Evolutionary conservation across 164 flowering plant genomes (phyloP), one percentile per base, ranked within the genome.

Genomic region (Umbilicus rupestris): DNA sequence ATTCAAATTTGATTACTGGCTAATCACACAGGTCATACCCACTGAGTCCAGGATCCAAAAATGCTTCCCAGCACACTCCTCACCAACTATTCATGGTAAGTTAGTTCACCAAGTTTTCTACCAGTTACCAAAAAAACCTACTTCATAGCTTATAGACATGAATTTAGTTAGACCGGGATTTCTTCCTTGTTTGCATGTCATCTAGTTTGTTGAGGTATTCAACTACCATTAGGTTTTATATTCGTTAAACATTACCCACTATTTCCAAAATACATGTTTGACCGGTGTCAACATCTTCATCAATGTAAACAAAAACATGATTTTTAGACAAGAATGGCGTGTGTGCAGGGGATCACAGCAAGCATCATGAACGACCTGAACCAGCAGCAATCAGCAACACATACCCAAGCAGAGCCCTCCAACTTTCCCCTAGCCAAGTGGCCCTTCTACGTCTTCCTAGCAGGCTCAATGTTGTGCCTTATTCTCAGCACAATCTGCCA

Each of bases 401-500:
- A 14, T 3, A 14, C 12, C 44, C 44, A 41, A n/a, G n/a, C n/a
- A n/a, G n/a, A n/a, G n/a, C n/a, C 12, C 44, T 35, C 44, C 44
- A 14, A 3, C 12, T 28, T 26, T 12, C 33, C 22, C 9, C 57
- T 50, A 7, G 33, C 78, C 16, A 71, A 82, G 39, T 92, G 98
- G 98, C 98, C 98, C 2, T 87, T 88, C 76, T 88, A 69, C 64
- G 88, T 92, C 1, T 92, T 84, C 89, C 66, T 92, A 6, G 73
- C 73, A 0, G 98, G 96, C 2, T 79, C 98, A 2, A 85, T 88
- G 88, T 84, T 87, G 83, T 92, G 98, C 72, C 93, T 92, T 41
- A 77, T 92, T 59, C 81, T 85, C 3, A 92, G 98, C 82, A 79
- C 83, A 78, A 46, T 73, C 2, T 90, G 96, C 86, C 96, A 92